Conservation (phyloP, 805 yeast genomes). For the Candida montana region DNA sequence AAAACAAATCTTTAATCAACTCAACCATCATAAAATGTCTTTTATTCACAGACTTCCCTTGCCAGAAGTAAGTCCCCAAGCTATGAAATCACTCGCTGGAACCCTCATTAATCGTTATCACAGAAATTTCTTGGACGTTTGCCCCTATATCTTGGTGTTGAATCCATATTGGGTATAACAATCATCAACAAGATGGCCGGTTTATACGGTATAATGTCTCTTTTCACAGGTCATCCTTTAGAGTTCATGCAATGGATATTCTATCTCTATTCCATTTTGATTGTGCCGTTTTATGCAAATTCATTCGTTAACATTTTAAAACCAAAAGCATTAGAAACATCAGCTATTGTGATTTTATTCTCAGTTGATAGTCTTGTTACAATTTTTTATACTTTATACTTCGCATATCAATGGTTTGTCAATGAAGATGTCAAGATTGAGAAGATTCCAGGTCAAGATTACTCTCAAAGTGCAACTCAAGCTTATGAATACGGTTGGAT, state of each 20-base stretch:
- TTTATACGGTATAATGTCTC: slow-evolving; percentile 75
- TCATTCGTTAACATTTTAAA: slow-evolving; percentile 48
- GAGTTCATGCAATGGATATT: slow-evolving; percentile 77
- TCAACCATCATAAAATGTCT: background rate
- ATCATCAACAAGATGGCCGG: slow-evolving; percentile 88
- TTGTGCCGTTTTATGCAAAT: slow-evolving; percentile 58
- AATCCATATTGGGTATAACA: slow-evolving; percentile 66
- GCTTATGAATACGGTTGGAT: slow-evolving; percentile 54
- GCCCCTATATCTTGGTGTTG: slow-evolving; percentile 87
- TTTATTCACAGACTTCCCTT: slow-evolving; percentile 1
- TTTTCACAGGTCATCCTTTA: slow-evolving; percentile 86
- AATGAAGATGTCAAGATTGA: slow-evolving; percentile 34
- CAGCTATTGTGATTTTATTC: slow-evolving; percentile 61
- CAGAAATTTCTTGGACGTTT: slow-evolving; percentile 51
- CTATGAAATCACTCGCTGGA: too few relatives aligned
- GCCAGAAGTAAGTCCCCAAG: slow-evolving; percentile 1
- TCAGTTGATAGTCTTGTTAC: slow-evolving; percentile 63
- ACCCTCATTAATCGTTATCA: background rate
- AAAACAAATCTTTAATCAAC: background rate
- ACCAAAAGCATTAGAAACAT: slow-evolving; percentile 54
- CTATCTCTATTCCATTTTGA: slow-evolving; percentile 57
- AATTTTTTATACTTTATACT: slow-evolving; percentile 64
- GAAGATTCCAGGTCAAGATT: slow-evolving; percentile 22
- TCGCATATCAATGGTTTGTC: slow-evolving; percentile 70
- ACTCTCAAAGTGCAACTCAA: slow-evolving; percentile 53